Evolutionary conservation across 306 rosid species (phyloP), one percentile per base, ranked within the genome.

Genomic region (Cucumis cinereus): DNA sequence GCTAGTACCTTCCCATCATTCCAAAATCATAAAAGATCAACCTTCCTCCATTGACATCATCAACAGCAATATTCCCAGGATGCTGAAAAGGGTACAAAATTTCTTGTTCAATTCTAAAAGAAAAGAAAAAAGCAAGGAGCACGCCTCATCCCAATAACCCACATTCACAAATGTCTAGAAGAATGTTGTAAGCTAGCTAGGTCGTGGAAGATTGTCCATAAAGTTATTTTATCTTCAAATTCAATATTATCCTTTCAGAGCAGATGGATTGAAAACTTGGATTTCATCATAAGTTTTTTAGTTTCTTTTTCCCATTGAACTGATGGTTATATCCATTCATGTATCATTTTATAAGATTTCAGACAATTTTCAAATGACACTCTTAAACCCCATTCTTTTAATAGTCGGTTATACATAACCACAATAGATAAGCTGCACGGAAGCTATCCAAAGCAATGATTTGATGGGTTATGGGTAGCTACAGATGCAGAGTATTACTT

Each of bases 1-100:
- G 58, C 70, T 23, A 64, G 47, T 85, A 92, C 99, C 99, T 94
- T 79, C 99, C 99, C 98, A 95, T 95, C 99, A 95, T 95, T 80
- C 99, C 99, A 87, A 95, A 95, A 84, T 95, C 99, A 76, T 95
- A 95, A 82, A 95, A 95, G 85, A 95, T 95, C 96, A 95, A 92
- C 83, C 99, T 86, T 77, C 99, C 99, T 81, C 99, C 99, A 88
- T 95, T 92, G 76, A 95, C 88, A 85, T 95, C 99, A 85, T 95
- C 99, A 28, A 95, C 99, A 43, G 98, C 99, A 84, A 95, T 95
- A 79, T 95, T 95, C 83, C 98, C 98, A 49, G 99, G 99, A 80
- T 95, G 99, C 99, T 95, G 88, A 86, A 50, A 24, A 69, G 16
- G 43, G 80, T 77, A 53, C 16, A 71, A 73, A 52, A 73, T 17